These are phyloP conservation scores for Metarhizium rileyi DNA, from an alignment of 2,329 filamentous ascomycete genomes.

Conservation along the genomic window DNA sequence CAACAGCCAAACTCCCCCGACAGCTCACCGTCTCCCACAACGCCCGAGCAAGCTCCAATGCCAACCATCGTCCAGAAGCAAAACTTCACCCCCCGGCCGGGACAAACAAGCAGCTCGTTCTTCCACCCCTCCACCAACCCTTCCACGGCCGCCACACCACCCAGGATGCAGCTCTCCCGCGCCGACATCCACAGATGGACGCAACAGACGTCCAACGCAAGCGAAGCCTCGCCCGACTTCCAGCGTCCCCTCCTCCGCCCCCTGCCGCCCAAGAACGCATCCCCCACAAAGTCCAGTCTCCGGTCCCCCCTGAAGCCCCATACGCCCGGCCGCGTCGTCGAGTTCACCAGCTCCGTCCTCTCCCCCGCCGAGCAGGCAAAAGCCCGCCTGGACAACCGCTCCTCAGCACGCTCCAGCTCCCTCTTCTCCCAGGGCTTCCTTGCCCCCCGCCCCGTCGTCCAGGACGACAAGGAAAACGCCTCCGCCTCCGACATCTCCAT, in stretches of 20 bases:
- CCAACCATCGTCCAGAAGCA: slow-evolving; percentile 35
- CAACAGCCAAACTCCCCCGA: not conserved
- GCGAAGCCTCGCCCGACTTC: slow-evolving; percentile 27
- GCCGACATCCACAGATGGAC: slow-evolving; percentile 33
- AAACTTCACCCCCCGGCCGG: slow-evolving; percentile 37
- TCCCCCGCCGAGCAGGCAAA: slow-evolving; percentile 34
- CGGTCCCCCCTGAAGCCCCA: slow-evolving; percentile 48
- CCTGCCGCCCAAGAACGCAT: slow-evolving; percentile 40
- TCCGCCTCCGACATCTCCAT: slow-evolving; percentile 16
- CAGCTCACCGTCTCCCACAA: slow-evolving; percentile 15
- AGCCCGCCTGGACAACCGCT: slow-evolving; percentile 20
- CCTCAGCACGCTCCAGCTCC: slow-evolving; percentile 18
- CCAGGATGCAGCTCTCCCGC: slow-evolving; percentile 31
- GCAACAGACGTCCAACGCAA: slow-evolving; percentile 27
- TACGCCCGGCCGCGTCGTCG: slow-evolving; percentile 48
- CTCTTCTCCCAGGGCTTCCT: slow-evolving; percentile 5
- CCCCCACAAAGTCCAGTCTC: slow-evolving; percentile 46
- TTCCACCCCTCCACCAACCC: slow-evolving; percentile 25
- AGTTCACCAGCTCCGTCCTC: slow-evolving; percentile 43
- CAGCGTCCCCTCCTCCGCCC: slow-evolving; percentile 33
- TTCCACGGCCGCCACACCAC: slow-evolving; percentile 23
- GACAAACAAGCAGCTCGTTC: slow-evolving; percentile 25
- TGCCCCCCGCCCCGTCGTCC: not conserved
- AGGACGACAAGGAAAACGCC: slow-evolving; percentile 26
- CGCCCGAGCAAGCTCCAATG: slow-evolving; percentile 22